Evolutionary conservation across 805 yeast genomes (phyloP), one percentile per base, ranked within the genome.

Genomic region (Saturnispora besseyi): DNA sequence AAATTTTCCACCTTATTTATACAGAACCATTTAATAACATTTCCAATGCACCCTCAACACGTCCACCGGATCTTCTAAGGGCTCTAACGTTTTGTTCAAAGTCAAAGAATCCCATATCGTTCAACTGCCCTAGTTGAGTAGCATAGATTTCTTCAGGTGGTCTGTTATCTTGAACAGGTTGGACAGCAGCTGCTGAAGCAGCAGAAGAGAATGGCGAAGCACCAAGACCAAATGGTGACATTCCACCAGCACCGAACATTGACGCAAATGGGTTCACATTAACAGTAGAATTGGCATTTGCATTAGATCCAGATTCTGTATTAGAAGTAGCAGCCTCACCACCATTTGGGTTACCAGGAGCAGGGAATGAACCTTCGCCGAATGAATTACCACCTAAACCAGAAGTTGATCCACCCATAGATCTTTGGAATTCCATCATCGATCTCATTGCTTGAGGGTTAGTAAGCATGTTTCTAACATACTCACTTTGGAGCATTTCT

Each of bases 21-120:
- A 77, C 74, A 50, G 70, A 68, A 28, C 85, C 86, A 53, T 76
- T 84, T 51, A 90, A 74, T 58, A 90, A 71, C 48, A 87, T 86
- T 66, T 91, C 97, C 46, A 91, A 74, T 10, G 99, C 99, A 43
- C 97, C 97, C 69, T 91, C 96, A 26, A 91, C 97, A 55, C 90
- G 87, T 8, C 99, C 99, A 32, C 99, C 99, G 49, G 91, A 81
- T 69, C 98, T 81, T 71, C 97, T 81, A 59, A 93, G 75, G 1
- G 98, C 98, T 29, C 81, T 82, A 24, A 93, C 89, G 62, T 93
- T 93, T 57, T 87, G 77, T 57, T 91, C 98, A 63, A 91, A 91
- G 57, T 91, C 97, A 57, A 78, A 80, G 70, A 91, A 91, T 6
- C 93, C 93, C 77, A 85, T 82, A 60, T 85, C 91, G 62, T 84